Conservation (phyloP, 2,329 filamentous ascomycete genomes). For the Lecanosticta acicola region DNA sequence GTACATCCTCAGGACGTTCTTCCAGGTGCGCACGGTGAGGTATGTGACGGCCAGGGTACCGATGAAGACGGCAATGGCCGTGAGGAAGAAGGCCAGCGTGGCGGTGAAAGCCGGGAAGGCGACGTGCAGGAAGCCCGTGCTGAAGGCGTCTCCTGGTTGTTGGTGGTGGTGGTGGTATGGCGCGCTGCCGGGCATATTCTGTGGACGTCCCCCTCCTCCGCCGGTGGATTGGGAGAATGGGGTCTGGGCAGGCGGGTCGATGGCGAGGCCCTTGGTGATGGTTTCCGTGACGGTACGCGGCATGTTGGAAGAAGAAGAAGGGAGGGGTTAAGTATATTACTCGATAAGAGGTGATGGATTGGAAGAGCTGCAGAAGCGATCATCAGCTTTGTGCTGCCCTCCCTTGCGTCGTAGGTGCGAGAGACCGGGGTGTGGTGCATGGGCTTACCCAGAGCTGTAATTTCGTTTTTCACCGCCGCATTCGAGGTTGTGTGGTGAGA, state of each 20-base stretch:
- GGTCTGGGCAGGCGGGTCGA: background rate
- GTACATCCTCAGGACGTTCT: slow-evolving; percentile 1
- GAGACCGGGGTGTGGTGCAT: background rate
- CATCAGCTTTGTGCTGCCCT: background rate
- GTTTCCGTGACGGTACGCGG: background rate
- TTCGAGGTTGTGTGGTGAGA: background rate
- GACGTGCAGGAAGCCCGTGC: background rate
- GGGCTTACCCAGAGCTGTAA: background rate
- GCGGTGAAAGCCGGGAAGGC: slow-evolving; percentile 1
- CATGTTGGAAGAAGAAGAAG: background rate
- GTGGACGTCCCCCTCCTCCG: background rate
- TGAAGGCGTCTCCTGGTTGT: background rate
- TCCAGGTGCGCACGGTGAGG: slow-evolving; percentile 1
- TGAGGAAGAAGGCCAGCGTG: slow-evolving; percentile 5
- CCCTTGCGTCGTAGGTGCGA: background rate
- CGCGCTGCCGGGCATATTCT: background rate
- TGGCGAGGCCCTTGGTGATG: background rate
- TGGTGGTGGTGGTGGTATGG: slow-evolving; percentile 4
- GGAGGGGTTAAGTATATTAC: background rate
- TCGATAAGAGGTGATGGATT: background rate
- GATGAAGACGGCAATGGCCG: slow-evolving; percentile 7
- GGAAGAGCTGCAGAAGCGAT: background rate
- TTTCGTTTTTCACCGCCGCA: background rate
- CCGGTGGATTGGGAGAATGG: background rate
- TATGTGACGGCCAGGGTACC: slow-evolving; percentile 3